Conservation (phyloP, 2,329 filamentous ascomycete species). For the Lachnellula arida region DNA sequence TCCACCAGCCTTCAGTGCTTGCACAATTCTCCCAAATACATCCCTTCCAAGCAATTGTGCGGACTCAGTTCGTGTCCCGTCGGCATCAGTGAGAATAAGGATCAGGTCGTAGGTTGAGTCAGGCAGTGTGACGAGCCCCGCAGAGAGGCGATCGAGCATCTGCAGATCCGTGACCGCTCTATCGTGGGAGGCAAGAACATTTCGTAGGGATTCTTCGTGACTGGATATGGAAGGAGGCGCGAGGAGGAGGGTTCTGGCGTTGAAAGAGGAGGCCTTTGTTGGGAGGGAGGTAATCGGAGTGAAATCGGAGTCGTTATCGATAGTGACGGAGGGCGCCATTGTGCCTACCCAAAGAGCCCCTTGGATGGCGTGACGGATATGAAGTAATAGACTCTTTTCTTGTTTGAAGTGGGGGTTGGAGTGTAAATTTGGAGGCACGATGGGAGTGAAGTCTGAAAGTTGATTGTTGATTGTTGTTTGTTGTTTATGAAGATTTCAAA, state of each 20-base stretch:
- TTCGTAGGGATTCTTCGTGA: slow-evolving; percentile 71
- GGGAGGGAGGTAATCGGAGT: slow-evolving; percentile 12
- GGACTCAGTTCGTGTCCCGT: slow-evolving; percentile 60
- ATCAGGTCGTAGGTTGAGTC: slow-evolving; percentile 75
- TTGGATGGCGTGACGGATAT: background rate
- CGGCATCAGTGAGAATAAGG: slow-evolving; percentile 75
- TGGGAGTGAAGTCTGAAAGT: too few relatives aligned
- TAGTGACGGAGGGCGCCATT: slow-evolving; percentile 29
- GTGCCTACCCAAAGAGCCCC: slow-evolving; percentile 2
- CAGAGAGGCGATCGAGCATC: slow-evolving; percentile 91
- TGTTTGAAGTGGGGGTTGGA: background rate
- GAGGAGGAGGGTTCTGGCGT: slow-evolving; percentile 69
- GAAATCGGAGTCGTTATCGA: slow-evolving; percentile 31
- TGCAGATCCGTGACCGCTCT: slow-evolving; percentile 80
- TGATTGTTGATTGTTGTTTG: too few relatives aligned
- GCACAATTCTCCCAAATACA: slow-evolving; percentile 65
- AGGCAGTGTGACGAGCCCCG: slow-evolving; percentile 75
- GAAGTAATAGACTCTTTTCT: background rate
- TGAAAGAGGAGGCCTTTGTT: slow-evolving; percentile 19
- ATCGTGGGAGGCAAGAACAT: slow-evolving; percentile 67
- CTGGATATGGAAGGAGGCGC: slow-evolving; percentile 86
- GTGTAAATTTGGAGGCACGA: background rate
- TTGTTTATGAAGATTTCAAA: too few relatives aligned
- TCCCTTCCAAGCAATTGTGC: slow-evolving; percentile 60
- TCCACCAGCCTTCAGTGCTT: slow-evolving; percentile 65